phyloP scores from a whole-genome alignment of 192 early-diverging fungal species.

The Helicostylum pulchrum region DNA sequence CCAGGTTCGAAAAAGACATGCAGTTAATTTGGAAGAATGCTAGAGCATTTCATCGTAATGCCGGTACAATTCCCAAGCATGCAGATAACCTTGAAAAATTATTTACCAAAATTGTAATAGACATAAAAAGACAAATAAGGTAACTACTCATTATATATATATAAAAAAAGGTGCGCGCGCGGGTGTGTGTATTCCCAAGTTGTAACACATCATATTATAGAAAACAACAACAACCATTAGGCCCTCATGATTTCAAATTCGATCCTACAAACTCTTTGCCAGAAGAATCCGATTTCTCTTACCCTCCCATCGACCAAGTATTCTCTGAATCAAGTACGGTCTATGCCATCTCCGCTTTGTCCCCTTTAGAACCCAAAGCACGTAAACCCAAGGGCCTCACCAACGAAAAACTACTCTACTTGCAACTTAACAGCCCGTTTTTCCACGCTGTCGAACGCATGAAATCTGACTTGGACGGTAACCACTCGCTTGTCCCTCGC shows the following conservation, averaged over 20 bases:
- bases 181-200: too few relatives aligned
- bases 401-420: conserved; percentile 27
- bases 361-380: conserved; percentile 26
- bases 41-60: conserved; percentile 33
- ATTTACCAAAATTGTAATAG: conserved; percentile 27
- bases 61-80: conserved; percentile 29
- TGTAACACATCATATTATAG: background rate
- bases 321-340: conserved; percentile 27
- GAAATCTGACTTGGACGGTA: conserved; percentile 15
- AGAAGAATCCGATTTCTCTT: conserved; percentile 32
- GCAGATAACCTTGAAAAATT: conserved; percentile 27
- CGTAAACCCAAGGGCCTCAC: conserved; percentile 31
- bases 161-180: background rate
- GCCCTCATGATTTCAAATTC: conserved; percentile 21
- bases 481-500: conserved; percentile 29
- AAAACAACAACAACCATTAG: conserved; percentile 7
- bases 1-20: conserved; percentile 48
- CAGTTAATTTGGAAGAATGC: conserved; percentile 48
- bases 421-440: conserved; percentile 30
- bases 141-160: too few relatives aligned
- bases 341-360: conserved; percentile 26
- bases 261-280: conserved; percentile 24
- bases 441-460: conserved; percentile 30
- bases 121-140: conserved; percentile 26
- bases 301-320: conserved; percentile 26